Evolutionary conservation across 306 rosid genomes (phyloP), one percentile per base, ranked within the genome.

Genomic region (Macrotyloma uniflorum): DNA sequence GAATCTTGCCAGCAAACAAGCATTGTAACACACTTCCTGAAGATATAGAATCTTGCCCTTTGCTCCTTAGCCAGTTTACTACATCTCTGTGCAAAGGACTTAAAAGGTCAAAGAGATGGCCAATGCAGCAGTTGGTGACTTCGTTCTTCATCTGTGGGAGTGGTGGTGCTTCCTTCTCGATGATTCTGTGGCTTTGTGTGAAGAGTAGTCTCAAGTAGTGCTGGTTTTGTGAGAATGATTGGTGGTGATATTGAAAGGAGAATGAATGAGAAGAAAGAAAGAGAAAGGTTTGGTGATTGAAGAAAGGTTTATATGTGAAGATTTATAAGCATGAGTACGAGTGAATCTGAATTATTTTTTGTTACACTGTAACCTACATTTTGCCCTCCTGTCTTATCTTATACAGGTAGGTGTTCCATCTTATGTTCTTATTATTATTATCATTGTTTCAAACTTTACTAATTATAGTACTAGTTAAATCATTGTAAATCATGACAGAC

Each of bases 1-100:
- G 67, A 71, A 72, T 72, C 70, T 40, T 74, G 43, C 78, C 78
- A 74, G 26, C 79, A 74, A 74, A 74, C 2, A 59, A 74, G 79
- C 79, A 74, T 58, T 26, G 58, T 51, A 22, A 74, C 58, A 14
- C 79, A 74, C 20, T 20, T 74, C 5, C 79, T 59, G 79, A 74
- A 58, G 69, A 74, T 59, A 18, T 74, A 74, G 70, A 74, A 74
- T 28, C 79, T 74, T 26, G 43, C 58, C 59, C 79, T 74, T 43
- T 58, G 79, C 19, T 43, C 70, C 30, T 46, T 74, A 20, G 61
- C 70, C n/a, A 18, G 50, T 59, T 64, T 43, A 58, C 58, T 59
- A 59, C 79, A 74, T 59, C 70, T 74, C 22, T 43, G 18, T 0
- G 58, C 38, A 19, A 74, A 74, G 28, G 70, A 74, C 28, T 10